phyloP scores from a whole-genome alignment of 2,329 filamentous ascomycete genomes.

The Paradendryphiella salina region DNA sequence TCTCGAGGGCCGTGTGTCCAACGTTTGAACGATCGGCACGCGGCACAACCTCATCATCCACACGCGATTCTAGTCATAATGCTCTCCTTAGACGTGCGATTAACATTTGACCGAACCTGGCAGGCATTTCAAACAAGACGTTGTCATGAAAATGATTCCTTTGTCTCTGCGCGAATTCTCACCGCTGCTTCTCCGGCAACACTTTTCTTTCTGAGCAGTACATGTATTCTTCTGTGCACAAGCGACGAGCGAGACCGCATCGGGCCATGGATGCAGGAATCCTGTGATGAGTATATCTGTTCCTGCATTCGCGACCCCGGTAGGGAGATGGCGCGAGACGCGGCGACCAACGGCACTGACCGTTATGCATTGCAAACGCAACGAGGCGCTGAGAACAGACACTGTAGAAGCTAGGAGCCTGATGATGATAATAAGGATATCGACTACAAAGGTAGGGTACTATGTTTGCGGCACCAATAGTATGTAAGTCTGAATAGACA shows the following conservation, averaged over 20 bases:
- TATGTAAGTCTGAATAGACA: neutral
- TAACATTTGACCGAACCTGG: too few relatives aligned
- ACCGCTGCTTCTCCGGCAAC: constrained; percentile 6
- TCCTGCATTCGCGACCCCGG: constrained; percentile 6
- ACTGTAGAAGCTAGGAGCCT: too few relatives aligned
- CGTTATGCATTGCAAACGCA: neutral
- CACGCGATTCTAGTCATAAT: neutral
- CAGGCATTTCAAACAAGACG: too few relatives aligned
- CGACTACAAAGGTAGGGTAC: too few relatives aligned
- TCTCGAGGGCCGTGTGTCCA: neutral
- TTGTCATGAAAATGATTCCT: neutral
- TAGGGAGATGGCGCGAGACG: constrained; percentile 4
- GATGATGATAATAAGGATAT: too few relatives aligned
- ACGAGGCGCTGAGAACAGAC: too few relatives aligned
- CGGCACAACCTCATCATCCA: neutral
- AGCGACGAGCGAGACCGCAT: neutral
- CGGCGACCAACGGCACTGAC: neutral
- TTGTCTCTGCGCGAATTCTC: neutral
- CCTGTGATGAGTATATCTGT: constrained; percentile 4
- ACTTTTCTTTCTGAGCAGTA: neutral
- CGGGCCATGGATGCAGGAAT: neutral
- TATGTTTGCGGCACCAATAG: too few relatives aligned
- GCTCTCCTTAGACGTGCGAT: neutral
- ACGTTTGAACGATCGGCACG: neutral
- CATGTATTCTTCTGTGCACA: neutral